Evolutionary conservation across 176 grass and related monocot genomes (phyloP).

Genomic region (Alloteropsis semialata): DNA sequence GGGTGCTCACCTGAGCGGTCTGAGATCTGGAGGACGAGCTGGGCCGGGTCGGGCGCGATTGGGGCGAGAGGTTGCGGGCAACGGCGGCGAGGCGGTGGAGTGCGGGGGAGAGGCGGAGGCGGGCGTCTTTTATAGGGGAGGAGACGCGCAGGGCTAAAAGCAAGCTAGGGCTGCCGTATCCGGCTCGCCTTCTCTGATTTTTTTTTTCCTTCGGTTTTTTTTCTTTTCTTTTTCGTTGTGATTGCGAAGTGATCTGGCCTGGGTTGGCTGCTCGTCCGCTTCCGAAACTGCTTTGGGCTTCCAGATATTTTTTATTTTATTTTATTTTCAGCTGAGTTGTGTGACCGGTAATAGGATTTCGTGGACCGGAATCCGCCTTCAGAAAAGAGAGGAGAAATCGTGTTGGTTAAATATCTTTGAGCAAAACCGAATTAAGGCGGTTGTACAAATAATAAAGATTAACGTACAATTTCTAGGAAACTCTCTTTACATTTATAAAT

Average conservation of each 20-base stretch:
- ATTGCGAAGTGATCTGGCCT: background rate
- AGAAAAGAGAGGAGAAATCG: background rate
- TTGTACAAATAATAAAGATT: too few relatives aligned
- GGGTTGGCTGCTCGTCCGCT: constrained; percentile 17
- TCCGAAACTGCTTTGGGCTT: background rate
- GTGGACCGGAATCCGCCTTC: background rate
- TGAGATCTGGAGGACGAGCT: background rate
- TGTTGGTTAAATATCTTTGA: background rate
- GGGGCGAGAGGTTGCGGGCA: background rate
- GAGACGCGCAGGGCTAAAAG: background rate
- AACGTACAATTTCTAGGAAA: too few relatives aligned
- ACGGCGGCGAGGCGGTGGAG: constrained; percentile 12
- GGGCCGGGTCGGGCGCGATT: background rate
- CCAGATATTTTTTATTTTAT: background rate
- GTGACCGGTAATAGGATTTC: background rate
- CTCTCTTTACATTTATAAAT: too few relatives aligned
- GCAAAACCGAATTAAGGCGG: too few relatives aligned
- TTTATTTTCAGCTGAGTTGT: background rate
- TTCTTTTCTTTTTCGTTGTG: background rate
- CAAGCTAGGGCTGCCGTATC: constrained; percentile 27
- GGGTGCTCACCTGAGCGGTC: background rate
- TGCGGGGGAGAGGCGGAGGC: background rate
- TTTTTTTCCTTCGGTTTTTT: background rate
- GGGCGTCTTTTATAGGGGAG: background rate
- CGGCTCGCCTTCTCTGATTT: background rate